phyloP scores from a whole-genome alignment of 2,329 filamentous ascomycete species.

The Immersiporthe knoxdaviesiana region DNA sequence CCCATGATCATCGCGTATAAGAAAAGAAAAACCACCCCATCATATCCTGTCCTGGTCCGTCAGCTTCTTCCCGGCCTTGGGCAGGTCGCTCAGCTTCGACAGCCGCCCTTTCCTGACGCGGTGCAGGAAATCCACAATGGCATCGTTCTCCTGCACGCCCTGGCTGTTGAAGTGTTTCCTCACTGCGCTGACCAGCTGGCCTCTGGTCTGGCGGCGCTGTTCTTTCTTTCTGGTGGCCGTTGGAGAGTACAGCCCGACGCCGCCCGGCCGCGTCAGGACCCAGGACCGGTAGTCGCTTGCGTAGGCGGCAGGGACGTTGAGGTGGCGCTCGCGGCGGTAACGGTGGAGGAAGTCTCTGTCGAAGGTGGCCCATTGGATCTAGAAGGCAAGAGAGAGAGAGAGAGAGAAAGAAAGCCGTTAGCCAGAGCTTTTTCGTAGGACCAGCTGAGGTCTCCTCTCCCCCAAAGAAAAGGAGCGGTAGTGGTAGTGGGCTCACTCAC shows the following conservation, averaged over 20 bases:
- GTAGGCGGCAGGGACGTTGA: slow-evolving; percentile 73
- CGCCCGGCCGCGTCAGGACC: slow-evolving; percentile 62
- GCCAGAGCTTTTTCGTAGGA: not conserved
- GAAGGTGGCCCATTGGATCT: slow-evolving; percentile 71
- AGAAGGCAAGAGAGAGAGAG: not conserved
- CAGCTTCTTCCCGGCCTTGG: slow-evolving; percentile 36
- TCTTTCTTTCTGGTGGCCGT: slow-evolving; percentile 72
- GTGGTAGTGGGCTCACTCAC: slow-evolving; percentile 16
- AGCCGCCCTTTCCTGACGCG: slow-evolving; percentile 64
- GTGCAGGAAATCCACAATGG: slow-evolving; percentile 79
- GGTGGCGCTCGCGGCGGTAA: slow-evolving; percentile 74
- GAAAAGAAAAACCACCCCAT: not conserved
- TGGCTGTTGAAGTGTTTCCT: slow-evolving; percentile 83
- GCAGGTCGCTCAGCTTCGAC: slow-evolving; percentile 37
- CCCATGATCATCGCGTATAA: slow-evolving; percentile 9
- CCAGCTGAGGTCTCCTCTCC: not conserved
- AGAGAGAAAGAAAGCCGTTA: not conserved
- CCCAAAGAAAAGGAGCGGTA: no score
- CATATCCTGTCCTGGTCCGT: slow-evolving; percentile 30
- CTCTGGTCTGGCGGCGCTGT: slow-evolving; percentile 69
- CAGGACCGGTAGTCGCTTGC: slow-evolving; percentile 64
- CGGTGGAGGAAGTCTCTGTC: slow-evolving; percentile 70
- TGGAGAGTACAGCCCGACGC: slow-evolving; percentile 73
- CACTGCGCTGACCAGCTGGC: slow-evolving; percentile 71
- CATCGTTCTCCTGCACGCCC: slow-evolving; percentile 79